Conservation (phyloP, 169 alveolate genomes). For the Eimeria falciformis region DNA sequence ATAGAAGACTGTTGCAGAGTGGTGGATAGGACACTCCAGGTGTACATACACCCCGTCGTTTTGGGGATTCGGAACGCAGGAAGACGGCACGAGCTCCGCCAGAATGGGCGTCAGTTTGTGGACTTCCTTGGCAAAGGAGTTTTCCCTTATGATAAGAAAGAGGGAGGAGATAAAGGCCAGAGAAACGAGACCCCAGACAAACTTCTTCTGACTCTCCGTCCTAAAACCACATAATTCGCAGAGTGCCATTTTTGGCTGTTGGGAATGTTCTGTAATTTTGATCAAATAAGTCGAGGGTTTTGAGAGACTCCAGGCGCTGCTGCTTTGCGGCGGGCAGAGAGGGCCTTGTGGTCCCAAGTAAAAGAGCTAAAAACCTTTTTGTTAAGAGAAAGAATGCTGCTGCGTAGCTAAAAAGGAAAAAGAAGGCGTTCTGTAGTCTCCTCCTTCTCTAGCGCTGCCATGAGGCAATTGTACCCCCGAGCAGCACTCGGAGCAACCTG, state of each 20-base stretch:
- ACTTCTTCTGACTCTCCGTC: background rate
- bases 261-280: background rate
- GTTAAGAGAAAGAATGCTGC: too few relatives aligned
- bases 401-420: too few relatives aligned
- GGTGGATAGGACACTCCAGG: constrained; percentile 72
- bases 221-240: background rate
- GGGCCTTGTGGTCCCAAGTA: background rate
- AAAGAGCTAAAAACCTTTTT: background rate
- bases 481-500: background rate
- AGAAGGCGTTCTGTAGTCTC: background rate
- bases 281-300: background rate
- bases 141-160: constrained; percentile 11
- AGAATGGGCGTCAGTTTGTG: constrained; percentile 52
- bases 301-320: background rate
- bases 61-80: constrained; percentile 68
- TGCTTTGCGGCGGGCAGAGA: background rate
- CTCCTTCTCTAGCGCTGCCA: background rate
- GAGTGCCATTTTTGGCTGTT: background rate
- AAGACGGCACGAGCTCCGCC: constrained; percentile 32
- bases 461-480: background rate
- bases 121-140: constrained; percentile 44
- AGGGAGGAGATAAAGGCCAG: background rate
- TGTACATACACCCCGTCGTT: constrained; percentile 66
- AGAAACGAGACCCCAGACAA: background rate
- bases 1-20: constrained; percentile 65